A percentile compares a stretch with the other conserved stretches of the same genome.
phyloP scores from a whole-genome alignment of 2,329 filamentous ascomycete species.

The Penicillium fuscoglaucum region DNA sequence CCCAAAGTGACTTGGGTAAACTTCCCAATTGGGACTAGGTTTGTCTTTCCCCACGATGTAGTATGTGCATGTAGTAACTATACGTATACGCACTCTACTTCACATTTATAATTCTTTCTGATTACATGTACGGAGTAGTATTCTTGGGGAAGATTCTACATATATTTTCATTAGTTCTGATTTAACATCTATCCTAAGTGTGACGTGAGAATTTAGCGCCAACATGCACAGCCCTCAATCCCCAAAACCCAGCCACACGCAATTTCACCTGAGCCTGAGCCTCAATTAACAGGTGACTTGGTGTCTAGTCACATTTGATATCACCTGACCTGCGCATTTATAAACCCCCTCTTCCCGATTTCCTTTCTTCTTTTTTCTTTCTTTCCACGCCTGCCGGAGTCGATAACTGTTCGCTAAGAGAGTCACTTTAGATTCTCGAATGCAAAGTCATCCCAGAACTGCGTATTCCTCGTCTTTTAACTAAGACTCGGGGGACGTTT shows the following conservation, averaged over 20 bases:
- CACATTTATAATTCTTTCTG: too few relatives aligned
- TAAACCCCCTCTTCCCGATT: conserved; percentile 30
- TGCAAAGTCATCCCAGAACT: conserved; percentile 44
- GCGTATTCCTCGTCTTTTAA: conserved; percentile 33
- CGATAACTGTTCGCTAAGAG: conserved; percentile 37
- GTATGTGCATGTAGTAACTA: too few relatives aligned
- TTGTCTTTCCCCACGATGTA: too few relatives aligned
- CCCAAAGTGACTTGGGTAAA: too few relatives aligned
- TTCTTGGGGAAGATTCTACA: neutral
- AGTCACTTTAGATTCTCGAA: conserved; percentile 45
- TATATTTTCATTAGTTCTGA: neutral
- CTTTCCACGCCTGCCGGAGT: conserved; percentile 50
- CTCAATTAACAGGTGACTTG: conserved; percentile 4
- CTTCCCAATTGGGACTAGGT: too few relatives aligned
- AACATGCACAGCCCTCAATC: conserved; percentile 1
- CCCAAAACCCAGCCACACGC: conserved; percentile 8
- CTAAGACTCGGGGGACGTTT: conserved; percentile 35
- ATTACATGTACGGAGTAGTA: too few relatives aligned
- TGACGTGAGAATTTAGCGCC: conserved; percentile 16
- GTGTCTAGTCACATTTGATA: conserved; percentile 20
- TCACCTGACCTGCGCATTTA: conserved; percentile 31
- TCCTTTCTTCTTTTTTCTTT: conserved; percentile 46
- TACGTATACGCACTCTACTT: too few relatives aligned
- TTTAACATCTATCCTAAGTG: neutral
- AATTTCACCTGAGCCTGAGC: conserved; percentile 4